A percentile compares a stretch with the other conserved stretches of the same genome.
Conservation (phyloP, 257 asterid species). For the Nicotiana undulata region DNA sequence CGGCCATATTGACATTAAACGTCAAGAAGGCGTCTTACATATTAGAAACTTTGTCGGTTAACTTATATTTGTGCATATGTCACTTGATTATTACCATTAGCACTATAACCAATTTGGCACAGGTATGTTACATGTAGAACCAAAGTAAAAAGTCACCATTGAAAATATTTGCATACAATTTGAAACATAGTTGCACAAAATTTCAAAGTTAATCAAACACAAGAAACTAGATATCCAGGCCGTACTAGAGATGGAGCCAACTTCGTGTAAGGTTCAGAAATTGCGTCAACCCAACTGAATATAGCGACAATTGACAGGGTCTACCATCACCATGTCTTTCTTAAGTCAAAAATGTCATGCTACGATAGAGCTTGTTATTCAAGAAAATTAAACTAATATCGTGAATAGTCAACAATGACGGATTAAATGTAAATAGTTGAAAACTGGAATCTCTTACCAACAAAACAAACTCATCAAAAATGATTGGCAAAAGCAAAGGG, state of each 20-base stretch:
- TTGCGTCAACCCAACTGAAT: constrained; percentile 6
- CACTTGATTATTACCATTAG: background rate
- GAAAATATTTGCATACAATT: background rate
- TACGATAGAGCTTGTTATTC: background rate
- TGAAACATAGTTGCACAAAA: background rate
- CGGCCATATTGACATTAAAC: background rate
- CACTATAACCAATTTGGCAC: background rate
- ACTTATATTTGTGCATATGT: background rate
- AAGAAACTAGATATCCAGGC: background rate
- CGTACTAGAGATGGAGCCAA: background rate
- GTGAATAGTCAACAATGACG: constrained; percentile 8
- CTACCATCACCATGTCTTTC: background rate
- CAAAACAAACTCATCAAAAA: background rate
- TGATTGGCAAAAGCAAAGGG: constrained; percentile 8
- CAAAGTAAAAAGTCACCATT: background rate
- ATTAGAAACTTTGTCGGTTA: background rate
- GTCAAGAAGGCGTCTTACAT: background rate
- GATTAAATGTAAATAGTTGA: background rate
- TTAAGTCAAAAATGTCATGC: constrained; percentile 5
- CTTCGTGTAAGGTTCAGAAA: background rate
- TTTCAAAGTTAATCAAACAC: background rate
- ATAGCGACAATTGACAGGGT: background rate
- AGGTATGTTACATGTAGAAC: background rate
- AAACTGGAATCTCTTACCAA: background rate
- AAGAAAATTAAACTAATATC: too few relatives aligned